Base-by-base conservation (phyloP, 2,329 filamentous ascomycete genomes). In the Beauveria sp. region DNA sequence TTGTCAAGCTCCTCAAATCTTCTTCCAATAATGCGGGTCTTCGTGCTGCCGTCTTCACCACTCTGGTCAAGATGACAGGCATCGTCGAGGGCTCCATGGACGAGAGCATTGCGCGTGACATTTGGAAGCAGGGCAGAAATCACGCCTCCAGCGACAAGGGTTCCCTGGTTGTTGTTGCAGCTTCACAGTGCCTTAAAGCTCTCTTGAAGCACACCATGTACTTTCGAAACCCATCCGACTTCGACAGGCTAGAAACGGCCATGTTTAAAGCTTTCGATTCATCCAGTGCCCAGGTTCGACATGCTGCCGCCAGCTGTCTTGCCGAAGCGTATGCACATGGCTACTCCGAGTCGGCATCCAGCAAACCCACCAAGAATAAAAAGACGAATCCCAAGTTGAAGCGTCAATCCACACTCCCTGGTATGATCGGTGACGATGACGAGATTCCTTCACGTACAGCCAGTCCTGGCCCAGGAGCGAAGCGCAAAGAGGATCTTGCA, bases 201-300 rank as follows among this genome's bases (percentile, higher is more conserved):
- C 77, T 97, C 54, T 77, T 89, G 24, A 86, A 83, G 61, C 78
- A 83, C 63, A 97, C 92, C 0, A 75, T 83, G 0, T 96, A 90
- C 71, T 97, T 97, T 70, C 87, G 92, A 70, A 96, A 96, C 69
- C 85, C 88, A 16, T 87, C 82, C 71, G 94, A 99, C 70, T 96
- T 96, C 69, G 94, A 99, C 66, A 91, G 89, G 71, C 76, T 97
- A 22, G 92, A 93, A 73, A 84, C 83, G 40, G 85, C 88, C 6
- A 77, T 96, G 18, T 94, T 92, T 82, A 97, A 96, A 73, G 84
- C 88, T 0, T 88, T 96, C 63, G 94, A 99, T 67, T 92, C 88
- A 41, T 75, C 85, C 1, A 89, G 87, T 54, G 76, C 86, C 0
- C 82, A 87, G 30, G 91, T 96, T 56, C 84, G 94, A 63, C 90